These are phyloP conservation scores for Boletus reticuloceps DNA, from an alignment of 768 basidiomycete genomes.

Conservation along the genomic window DNA sequence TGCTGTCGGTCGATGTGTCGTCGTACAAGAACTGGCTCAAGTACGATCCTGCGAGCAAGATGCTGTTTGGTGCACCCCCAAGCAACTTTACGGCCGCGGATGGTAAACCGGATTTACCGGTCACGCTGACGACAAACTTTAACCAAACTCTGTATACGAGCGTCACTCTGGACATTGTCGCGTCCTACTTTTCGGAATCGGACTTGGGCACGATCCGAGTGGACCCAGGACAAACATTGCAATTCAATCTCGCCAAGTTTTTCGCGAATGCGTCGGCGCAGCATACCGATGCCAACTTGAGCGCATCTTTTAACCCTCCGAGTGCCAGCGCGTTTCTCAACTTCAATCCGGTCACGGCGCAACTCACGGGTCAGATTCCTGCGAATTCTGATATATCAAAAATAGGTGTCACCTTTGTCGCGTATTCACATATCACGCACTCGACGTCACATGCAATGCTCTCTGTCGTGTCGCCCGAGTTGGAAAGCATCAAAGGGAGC, in stretches of 20 bases:
- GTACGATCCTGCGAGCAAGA: conserved; percentile 54
- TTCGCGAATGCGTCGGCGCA: conserved; percentile 48
- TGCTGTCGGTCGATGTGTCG: conserved; percentile 58
- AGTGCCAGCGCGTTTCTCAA: conserved; percentile 48
- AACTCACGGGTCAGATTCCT: conserved; percentile 60
- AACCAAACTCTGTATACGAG: conserved; percentile 66
- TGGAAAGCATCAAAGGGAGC: conserved; percentile 35
- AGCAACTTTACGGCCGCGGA: conserved; percentile 36
- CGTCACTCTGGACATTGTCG: conserved; percentile 62
- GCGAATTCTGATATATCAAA: conserved; percentile 38
- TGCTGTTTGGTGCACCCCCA: conserved; percentile 66
- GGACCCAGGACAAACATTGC: conserved; percentile 47
- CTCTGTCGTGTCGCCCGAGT: conserved; percentile 43
- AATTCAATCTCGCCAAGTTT: conserved; percentile 53
- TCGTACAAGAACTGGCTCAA: conserved; percentile 54
- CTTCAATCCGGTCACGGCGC: conserved; percentile 45
- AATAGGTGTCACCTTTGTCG: conserved; percentile 59
- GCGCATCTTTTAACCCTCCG: conserved; percentile 53
- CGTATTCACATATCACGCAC: conserved; percentile 62
- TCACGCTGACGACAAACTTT: conserved; percentile 59
- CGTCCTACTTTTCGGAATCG: conserved; percentile 67
- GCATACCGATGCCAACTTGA: conserved; percentile 48
- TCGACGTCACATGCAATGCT: conserved; percentile 69
- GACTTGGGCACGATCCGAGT: conserved; percentile 56
- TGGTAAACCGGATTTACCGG: conserved; percentile 46